Conservation (phyloP, 176 grass and related monocot species). For the Bolboschoenus planiculmis region DNA sequence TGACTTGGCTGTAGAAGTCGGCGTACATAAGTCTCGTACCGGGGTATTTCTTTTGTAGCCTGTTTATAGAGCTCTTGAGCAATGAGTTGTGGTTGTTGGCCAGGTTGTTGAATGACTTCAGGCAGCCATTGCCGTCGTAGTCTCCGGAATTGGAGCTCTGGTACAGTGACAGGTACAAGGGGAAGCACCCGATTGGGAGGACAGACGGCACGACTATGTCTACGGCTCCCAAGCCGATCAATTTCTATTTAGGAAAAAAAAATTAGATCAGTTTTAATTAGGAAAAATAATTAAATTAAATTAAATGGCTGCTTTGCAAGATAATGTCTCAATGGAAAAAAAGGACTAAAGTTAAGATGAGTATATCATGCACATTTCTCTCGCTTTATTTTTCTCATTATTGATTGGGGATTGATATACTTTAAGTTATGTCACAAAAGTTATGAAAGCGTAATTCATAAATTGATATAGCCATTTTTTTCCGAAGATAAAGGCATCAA, state of each 20-base stretch:
- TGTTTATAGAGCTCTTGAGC: slow-evolving; percentile 40
- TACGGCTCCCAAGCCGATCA: slow-evolving; percentile 48
- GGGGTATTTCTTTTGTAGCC: slow-evolving; percentile 61
- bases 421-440: background rate
- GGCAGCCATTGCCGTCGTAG: slow-evolving; percentile 73
- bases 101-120: slow-evolving; percentile 63
- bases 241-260: slow-evolving; percentile 24
- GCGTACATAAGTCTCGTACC: slow-evolving; percentile 51
- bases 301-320: background rate
- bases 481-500: background rate
- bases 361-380: background rate
- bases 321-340: background rate
- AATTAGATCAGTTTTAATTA: background rate
- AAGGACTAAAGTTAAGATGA: background rate
- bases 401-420: background rate
- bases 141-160: slow-evolving; percentile 49
- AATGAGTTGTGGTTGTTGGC: slow-evolving; percentile 56
- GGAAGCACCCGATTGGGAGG: slow-evolving; percentile 76
- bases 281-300: background rate
- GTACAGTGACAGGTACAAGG: slow-evolving; percentile 68
- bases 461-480: background rate
- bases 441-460: background rate
- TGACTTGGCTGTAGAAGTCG: slow-evolving; percentile 70
- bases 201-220: slow-evolving; percentile 55
- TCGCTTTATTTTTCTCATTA: too few species aligned